phyloP scores from a whole-genome alignment of 2,329 filamentous ascomycete species.

The Whalleya microplaca region DNA sequence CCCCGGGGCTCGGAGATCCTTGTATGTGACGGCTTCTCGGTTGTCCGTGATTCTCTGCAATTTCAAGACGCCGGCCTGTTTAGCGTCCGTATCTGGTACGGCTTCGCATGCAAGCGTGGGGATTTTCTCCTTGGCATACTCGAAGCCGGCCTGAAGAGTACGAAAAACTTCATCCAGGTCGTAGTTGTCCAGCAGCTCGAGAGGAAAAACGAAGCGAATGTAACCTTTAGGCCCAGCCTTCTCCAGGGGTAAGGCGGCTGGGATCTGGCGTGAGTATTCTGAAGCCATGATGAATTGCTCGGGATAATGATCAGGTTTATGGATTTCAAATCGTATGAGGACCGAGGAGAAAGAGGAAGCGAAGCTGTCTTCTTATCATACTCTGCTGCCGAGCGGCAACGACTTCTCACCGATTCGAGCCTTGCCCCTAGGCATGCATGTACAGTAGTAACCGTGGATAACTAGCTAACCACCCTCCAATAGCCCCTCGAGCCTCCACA shows the following conservation, averaged over 20 bases:
- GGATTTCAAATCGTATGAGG: no score
- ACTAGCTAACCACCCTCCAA: no score
- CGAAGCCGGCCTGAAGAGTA: slow-evolving; percentile 36
- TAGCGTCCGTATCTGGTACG: slow-evolving; percentile 35
- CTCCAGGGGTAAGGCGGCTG: slow-evolving; percentile 35
- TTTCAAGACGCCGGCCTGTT: slow-evolving; percentile 39
- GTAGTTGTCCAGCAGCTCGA: slow-evolving; percentile 39
- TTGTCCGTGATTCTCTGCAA: slow-evolving; percentile 30
- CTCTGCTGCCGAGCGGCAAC: no score
- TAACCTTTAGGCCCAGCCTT: slow-evolving; percentile 41
- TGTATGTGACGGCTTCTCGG: slow-evolving; percentile 31
- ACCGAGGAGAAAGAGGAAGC: no score
- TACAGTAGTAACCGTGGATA: no score
- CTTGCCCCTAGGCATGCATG: no score
- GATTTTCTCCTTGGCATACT: slow-evolving; percentile 34
- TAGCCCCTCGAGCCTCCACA: no score
- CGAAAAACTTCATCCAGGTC: slow-evolving; percentile 31
- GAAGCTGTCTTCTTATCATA: no score
- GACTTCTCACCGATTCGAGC: no score
- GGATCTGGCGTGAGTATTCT: slow-evolving; percentile 20
- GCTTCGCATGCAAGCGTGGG: slow-evolving; percentile 38
- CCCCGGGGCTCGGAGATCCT: slow-evolving; percentile 30
- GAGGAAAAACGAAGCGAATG: slow-evolving; percentile 40
- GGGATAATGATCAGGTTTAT: no score
- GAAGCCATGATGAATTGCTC: slow-evolving; percentile 7